phyloP scores from a whole-genome alignment of 2,329 filamentous ascomycete species.

The Aureobasidium namibiae region DNA sequence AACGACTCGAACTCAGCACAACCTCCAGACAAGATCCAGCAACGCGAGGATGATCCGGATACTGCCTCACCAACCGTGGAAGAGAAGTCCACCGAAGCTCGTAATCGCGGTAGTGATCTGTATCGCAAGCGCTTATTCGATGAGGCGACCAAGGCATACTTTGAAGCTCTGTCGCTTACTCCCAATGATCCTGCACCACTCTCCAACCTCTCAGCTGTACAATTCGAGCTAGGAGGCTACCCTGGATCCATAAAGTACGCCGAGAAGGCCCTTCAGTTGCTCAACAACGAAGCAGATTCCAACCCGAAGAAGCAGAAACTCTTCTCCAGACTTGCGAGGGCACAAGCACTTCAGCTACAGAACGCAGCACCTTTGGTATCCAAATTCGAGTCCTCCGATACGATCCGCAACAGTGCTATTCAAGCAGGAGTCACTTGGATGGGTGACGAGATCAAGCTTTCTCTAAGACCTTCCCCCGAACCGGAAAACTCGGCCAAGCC shows the following conservation, averaged over 20 bases:
- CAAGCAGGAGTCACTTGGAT: not conserved
- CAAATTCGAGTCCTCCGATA: not conserved
- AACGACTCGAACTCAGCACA: too few species aligned
- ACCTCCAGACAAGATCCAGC: not conserved
- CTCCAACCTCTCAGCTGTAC: not conserved
- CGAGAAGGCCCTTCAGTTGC: not conserved
- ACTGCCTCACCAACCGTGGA: not conserved
- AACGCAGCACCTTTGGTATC: not conserved
- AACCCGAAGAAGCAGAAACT: not conserved
- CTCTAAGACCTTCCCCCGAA: not conserved
- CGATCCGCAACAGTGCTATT: not conserved
- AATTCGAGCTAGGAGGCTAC: not conserved
- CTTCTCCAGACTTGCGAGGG: not conserved
- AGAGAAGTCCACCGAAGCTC: not conserved
- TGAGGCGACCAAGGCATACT: not conserved
- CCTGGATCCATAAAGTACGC: not conserved
- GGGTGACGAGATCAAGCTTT: too few species aligned
- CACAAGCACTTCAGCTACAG: not conserved
- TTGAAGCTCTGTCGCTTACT: not conserved
- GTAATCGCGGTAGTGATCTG: not conserved
- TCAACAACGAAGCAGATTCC: not conserved
- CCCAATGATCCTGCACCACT: not conserved
- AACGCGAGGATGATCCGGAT: not conserved
- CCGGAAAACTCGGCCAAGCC: not conserved
- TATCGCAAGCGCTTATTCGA: not conserved